A percentile compares a stretch with the other conserved stretches of the same genome.
phyloP scores from a whole-genome alignment of 1,284 basidiomycete genomes.

The Peniophora sp. region DNA sequence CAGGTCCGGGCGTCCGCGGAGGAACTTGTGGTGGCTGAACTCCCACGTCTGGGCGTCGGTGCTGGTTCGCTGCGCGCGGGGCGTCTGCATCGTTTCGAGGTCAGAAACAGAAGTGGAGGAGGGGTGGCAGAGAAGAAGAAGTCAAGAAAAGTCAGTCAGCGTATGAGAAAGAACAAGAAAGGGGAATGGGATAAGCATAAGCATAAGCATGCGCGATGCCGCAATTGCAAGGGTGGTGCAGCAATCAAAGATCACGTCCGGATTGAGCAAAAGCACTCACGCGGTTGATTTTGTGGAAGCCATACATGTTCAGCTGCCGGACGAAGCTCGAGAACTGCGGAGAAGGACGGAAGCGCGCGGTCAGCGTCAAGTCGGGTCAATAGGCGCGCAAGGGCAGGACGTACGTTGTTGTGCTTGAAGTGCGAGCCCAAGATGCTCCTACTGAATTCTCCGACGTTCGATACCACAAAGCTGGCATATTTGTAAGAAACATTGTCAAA shows the following conservation, averaged over 20 bases:
- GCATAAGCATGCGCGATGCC: constrained; percentile 4
- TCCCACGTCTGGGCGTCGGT: constrained; percentile 82
- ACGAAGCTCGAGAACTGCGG: constrained; percentile 81
- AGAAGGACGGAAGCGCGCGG: not conserved
- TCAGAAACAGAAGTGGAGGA: not conserved
- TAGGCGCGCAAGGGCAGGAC: constrained; percentile 16
- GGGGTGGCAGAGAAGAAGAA: not conserved
- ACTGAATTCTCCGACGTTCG: constrained; percentile 77
- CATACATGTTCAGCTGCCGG: constrained; percentile 87
- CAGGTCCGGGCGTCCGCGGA: constrained; percentile 73
- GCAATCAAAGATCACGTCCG: not conserved
- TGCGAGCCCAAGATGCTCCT: constrained; percentile 73
- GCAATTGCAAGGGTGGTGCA: constrained; percentile 1
- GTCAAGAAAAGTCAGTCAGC: not conserved
- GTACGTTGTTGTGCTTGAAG: constrained; percentile 78
- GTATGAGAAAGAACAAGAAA: not conserved
- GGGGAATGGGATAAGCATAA: constrained; percentile 3
- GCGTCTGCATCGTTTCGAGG: constrained; percentile 44
- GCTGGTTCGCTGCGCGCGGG: constrained; percentile 73
- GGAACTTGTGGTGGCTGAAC: constrained; percentile 83
- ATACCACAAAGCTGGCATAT: constrained; percentile 60
- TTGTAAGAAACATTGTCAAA: not conserved
- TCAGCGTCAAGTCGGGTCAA: constrained; percentile 8
- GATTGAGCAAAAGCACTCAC: constrained; percentile 26
- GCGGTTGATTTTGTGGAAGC: constrained; percentile 79